Base-by-base conservation (phyloP, 2,329 filamentous ascomycete species). In the Atkinsonella hypoxylon region DNA sequence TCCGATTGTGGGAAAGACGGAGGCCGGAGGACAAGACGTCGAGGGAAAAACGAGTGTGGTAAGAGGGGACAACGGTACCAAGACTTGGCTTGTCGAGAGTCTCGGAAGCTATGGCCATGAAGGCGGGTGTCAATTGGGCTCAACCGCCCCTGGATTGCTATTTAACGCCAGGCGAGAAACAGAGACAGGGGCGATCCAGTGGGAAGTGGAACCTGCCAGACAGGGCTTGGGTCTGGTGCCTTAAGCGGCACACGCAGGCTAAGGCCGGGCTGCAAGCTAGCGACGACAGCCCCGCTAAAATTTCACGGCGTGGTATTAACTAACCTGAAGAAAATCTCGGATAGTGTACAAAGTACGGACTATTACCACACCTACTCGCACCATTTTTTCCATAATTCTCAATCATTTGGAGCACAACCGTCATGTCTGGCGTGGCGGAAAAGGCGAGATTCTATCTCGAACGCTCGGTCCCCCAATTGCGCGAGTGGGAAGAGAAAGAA, bases 381-480 rank as follows among this genome's bases (percentile, higher is more conserved):
- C 20, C 20, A 22, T 22, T 20, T 13, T 17, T 40, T 40, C 2
- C 2, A 1, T 18, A 17, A 3, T n/a, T n/a, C 8, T 22, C 44
- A 7, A 26, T 7, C 7, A 4, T 26, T 11, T 20, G 10, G 2
- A 18, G 2, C 15, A 34, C 11, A 32, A 11, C 6, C n/a, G 20
- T 48, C 53, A 95, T 95, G 89, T 80, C 89, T 1, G 85, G 82
- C 41, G 84, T 93, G 52, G 85, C 87, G 56, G 93, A 97, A 63
- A 97, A 96, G 70, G 93, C 91, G 51, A 87, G 91, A 52, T 97
- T 91, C 70, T 96, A 87, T 68, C 79, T 97, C 56, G 93, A 98
- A 72, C 85, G 91, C 59, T 85, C 87, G 2, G 87, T 96, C 42
- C 89, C 90, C 15, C 90, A 97, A 67, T 78, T 98, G 51, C 88